These are phyloP conservation scores for Pseudogymnoascus sp. DNA, from an alignment of 2,329 filamentous ascomycete genomes.

Conservation along the genomic window DNA sequence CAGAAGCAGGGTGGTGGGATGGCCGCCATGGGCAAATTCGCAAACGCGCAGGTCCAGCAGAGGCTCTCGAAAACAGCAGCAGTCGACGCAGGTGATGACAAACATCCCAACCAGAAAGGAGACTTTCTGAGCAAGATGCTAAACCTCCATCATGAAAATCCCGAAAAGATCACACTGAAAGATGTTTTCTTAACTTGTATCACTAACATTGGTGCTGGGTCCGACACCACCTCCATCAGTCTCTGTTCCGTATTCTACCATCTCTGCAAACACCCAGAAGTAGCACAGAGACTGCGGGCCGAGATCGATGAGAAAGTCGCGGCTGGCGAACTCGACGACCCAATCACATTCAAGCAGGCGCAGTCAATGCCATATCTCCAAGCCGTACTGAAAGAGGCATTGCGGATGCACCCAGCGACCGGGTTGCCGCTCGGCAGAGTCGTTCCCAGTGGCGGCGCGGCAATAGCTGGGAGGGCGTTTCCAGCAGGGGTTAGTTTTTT, in stretches of 20 bases:
- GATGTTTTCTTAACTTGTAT: background rate
- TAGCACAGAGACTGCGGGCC: background rate
- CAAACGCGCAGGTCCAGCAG: background rate
- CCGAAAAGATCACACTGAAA: background rate
- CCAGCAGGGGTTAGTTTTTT: background rate
- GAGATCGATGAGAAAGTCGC: background rate
- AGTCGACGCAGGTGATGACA: background rate
- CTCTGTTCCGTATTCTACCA: background rate
- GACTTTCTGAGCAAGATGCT: background rate
- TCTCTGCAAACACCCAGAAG: background rate
- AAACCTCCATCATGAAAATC: background rate
- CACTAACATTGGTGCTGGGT: background rate
- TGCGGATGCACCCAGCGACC: constrained; percentile 40
- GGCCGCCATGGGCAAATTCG: background rate
- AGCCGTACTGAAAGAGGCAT: constrained; percentile 40
- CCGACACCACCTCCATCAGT: background rate
- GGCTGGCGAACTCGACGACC: constrained; percentile 12
- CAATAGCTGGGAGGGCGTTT: background rate
- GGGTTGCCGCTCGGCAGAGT: constrained; percentile 38
- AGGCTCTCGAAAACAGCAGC: background rate
- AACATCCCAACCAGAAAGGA: background rate
- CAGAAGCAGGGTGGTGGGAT: background rate
- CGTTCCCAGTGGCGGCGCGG: constrained; percentile 22
- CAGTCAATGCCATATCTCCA: constrained; percentile 38
- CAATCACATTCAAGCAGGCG: constrained; percentile 32